phyloP scores from a whole-genome alignment of 208 protist genomes.

The Leishmania guyanensis region DNA sequence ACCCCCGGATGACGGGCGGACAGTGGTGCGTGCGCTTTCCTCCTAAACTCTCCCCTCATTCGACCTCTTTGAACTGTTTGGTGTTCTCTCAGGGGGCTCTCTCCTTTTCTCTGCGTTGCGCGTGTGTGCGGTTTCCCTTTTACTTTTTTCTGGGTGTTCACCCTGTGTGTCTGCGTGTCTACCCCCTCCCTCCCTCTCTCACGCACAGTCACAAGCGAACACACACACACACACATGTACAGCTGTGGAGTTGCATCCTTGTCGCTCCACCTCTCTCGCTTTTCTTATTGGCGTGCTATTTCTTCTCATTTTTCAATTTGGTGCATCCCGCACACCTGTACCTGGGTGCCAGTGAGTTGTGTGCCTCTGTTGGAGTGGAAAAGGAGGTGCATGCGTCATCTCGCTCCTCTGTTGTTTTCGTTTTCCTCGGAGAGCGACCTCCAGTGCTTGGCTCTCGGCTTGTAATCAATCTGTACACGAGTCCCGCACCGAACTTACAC shows the following conservation, averaged over 20 bases:
- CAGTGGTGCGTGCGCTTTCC: background rate
- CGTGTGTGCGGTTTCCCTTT: background rate
- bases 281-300: background rate
- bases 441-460: background rate
- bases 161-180: background rate
- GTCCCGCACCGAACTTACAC: background rate
- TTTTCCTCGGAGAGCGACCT: background rate
- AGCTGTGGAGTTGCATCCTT: background rate
- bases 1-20: background rate
- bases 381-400: background rate
- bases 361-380: slow-evolving; percentile 10
- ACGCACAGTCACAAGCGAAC: background rate
- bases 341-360: background rate
- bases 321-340: background rate
- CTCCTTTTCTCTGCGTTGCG: no score
- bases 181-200: background rate
- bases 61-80: no score
- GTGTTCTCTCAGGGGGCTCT: no score
- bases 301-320: background rate
- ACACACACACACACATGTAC: background rate
- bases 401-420: background rate
- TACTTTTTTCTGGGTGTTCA: background rate
- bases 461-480: background rate
- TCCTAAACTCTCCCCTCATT: background rate
- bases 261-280: background rate